Evolutionary conservation across 805 yeast species (phyloP).

Genomic region (Candida saitoana): DNA sequence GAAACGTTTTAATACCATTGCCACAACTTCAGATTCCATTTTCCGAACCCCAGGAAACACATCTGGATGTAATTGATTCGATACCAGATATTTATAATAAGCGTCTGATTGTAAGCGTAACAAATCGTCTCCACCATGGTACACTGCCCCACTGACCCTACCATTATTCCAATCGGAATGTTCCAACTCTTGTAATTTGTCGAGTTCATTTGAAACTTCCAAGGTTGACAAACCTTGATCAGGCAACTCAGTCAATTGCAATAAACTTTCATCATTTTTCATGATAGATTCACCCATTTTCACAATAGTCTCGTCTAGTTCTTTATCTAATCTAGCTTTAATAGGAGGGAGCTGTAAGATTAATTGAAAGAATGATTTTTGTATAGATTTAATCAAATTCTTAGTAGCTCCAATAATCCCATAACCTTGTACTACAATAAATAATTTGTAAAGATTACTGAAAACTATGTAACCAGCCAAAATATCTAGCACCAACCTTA

Average conservation of each 20-base stretch:
- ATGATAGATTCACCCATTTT: conserved; percentile 58
- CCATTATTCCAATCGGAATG: conserved; percentile 84
- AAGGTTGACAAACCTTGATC: conserved; percentile 48
- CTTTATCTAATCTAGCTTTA: conserved; percentile 53
- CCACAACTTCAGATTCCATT: conserved; percentile 92
- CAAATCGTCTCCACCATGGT: conserved; percentile 87
- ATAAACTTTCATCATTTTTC: conserved; percentile 44
- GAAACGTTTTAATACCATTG: conserved; percentile 80
- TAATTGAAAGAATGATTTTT: conserved; percentile 23
- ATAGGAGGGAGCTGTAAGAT: conserved; percentile 50
- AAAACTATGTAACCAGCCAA: conserved; percentile 13
- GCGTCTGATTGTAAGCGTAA: conserved; percentile 72
- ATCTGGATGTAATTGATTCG: conserved; percentile 95
- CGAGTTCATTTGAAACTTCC: conserved; percentile 49
- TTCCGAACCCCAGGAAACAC: conserved; percentile 94
- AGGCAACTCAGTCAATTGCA: conserved; percentile 54
- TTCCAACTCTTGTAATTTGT: conserved; percentile 45
- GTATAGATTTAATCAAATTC: conserved; percentile 10
- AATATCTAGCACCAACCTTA: conserved; percentile 15
- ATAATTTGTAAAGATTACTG: conserved; percentile 7
- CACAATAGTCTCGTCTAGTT: conserved; percentile 45
- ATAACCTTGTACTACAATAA: conserved; percentile 27
- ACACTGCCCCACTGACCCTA: conserved; percentile 89
- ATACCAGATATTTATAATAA: conserved; percentile 71
- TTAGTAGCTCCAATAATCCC: conserved; percentile 34